A percentile compares a stretch with the other conserved stretches of the same genome.
These are phyloP conservation scores for button mushroom (Agaricus bisporus) DNA, from an alignment of 768 basidiomycete species.

Conservation along the genomic window DNA sequence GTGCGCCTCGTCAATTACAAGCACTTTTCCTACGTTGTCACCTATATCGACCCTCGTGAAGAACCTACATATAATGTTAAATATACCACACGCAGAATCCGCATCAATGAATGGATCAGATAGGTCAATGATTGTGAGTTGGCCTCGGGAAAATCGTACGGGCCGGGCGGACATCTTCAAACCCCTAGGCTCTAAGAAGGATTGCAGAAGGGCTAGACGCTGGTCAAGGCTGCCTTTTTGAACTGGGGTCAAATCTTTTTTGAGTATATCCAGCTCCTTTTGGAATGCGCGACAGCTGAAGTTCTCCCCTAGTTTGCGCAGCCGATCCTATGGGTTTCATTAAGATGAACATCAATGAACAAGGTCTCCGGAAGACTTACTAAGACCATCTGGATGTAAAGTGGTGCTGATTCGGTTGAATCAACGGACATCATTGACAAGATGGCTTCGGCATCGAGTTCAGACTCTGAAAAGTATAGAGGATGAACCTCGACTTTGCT, in stretches of 20 bases:
- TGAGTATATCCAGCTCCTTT: conserved; percentile 35
- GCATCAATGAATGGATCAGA: conserved; percentile 72
- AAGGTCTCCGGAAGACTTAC: conserved; percentile 29
- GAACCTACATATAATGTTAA: conserved; percentile 61
- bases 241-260: conserved; percentile 46
- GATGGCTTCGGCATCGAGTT: conserved; percentile 64
- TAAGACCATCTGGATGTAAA: conserved; percentile 65
- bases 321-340: conserved; percentile 36
- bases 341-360: background rate
- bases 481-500: conserved; percentile 45
- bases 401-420: conserved; percentile 52
- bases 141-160: conserved; percentile 46
- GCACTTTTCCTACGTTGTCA: conserved; percentile 50
- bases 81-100: conserved; percentile 59
- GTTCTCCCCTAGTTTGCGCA: conserved; percentile 56
- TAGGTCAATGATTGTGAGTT: conserved; percentile 62
- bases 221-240: conserved; percentile 57
- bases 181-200: conserved; percentile 39
- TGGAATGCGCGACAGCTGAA: conserved; percentile 50
- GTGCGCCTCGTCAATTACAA: conserved; percentile 73
- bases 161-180: background rate
- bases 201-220: conserved; percentile 52
- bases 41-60: conserved; percentile 55
- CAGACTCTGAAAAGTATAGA: conserved; percentile 46
- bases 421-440: conserved; percentile 72